Conservation (phyloP, 306 rosid genomes). For the Cicer cuneatum region DNA sequence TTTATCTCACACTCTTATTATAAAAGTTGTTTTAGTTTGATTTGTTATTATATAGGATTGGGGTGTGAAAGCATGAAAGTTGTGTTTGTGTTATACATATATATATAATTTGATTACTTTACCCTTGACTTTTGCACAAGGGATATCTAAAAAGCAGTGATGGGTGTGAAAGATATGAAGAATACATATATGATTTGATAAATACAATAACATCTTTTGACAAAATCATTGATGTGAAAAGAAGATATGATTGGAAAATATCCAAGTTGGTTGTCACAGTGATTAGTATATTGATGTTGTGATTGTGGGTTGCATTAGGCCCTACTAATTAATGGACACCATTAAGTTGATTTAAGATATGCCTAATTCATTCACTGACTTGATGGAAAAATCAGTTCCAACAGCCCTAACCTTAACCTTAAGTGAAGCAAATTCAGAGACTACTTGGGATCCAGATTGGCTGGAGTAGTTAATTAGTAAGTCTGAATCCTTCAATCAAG, state of each 20-base stretch:
- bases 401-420: conserved; percentile 53
- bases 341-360: conserved; percentile 46
- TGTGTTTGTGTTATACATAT: no score
- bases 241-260: conserved; percentile 36
- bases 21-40: no score
- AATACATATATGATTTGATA: conserved; percentile 50
- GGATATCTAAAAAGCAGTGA: conserved; percentile 46
- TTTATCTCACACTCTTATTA: no score
- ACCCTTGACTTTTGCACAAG: conserved; percentile 44
- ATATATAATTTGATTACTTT: conserved; percentile 16
- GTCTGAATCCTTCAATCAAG: no score
- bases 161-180: conserved; percentile 51
- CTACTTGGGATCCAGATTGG: background rate
- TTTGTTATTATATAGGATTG: background rate
- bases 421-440: conserved; percentile 53
- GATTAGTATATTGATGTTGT: conserved; percentile 48
- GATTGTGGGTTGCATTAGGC: conserved; percentile 60
- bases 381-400: conserved; percentile 33
- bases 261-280: conserved; percentile 44
- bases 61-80: background rate
- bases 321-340: conserved; percentile 48
- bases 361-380: conserved; percentile 40
- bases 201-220: conserved; percentile 46
- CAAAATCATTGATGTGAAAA: conserved; percentile 47
- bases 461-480: rapidly evolving